Evolutionary conservation across 2,329 filamentous ascomycete species (phyloP).

Genomic region (Stachybotrys elegans): DNA sequence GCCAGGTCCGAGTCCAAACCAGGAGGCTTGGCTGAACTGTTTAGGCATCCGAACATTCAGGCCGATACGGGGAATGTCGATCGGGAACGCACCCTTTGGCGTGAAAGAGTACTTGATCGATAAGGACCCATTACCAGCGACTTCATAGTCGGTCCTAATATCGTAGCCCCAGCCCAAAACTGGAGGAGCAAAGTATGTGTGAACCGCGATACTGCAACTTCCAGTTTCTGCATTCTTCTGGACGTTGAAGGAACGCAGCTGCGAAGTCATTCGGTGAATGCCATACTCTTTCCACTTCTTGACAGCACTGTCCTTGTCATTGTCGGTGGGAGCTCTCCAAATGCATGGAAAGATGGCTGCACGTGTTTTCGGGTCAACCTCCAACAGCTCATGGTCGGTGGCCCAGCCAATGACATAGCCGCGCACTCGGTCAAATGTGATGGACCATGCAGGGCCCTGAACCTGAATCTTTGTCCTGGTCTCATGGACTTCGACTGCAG

Average conservation of each 20-base stretch:
- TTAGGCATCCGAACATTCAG: constrained; percentile 33
- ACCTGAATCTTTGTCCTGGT: not conserved
- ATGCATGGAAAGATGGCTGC: not conserved
- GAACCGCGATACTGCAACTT: not conserved
- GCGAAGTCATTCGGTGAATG: not conserved
- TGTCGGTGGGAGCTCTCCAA: not conserved
- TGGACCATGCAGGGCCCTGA: not conserved
- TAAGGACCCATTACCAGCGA: not conserved
- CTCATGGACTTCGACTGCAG: not conserved
- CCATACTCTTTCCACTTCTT: not conserved
- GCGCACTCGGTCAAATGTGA: not conserved
- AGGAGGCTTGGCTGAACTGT: constrained; percentile 22
- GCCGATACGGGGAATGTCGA: constrained; percentile 40
- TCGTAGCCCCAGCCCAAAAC: not conserved
- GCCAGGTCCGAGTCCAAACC: constrained; percentile 48
- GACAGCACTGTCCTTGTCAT: constrained; percentile 3
- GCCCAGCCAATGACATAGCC: not conserved
- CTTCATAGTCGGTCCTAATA: not conserved
- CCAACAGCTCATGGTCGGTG: not conserved
- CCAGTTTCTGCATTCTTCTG: not conserved
- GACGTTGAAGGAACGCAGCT: not conserved
- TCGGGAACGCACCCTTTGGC: not conserved
- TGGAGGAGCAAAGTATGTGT: not conserved
- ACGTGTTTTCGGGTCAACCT: not conserved
- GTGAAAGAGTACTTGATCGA: not conserved